Conservation (phyloP, 2,329 filamentous ascomycete species). For the Cercospora zeina region DNA sequence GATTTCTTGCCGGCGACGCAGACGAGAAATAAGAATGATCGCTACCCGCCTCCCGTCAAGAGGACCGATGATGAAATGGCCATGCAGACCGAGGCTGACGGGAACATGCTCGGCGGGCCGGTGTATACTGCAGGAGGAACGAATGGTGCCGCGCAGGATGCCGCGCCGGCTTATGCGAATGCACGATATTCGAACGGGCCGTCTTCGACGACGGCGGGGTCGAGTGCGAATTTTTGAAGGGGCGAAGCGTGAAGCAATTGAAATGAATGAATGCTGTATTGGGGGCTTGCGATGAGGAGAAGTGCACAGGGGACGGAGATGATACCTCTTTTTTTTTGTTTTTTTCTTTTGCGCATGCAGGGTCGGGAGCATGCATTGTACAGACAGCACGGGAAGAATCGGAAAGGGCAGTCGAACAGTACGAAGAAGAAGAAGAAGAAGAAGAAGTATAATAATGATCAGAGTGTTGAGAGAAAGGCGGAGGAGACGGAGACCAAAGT, state of each 20-base stretch:
- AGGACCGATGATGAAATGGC: slow-evolving; percentile 39
- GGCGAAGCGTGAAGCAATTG: neutral
- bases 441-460: too few species aligned
- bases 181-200: slow-evolving; percentile 17
- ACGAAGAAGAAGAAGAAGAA: too few species aligned
- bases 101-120: slow-evolving; percentile 37
- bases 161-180: slow-evolving; percentile 12
- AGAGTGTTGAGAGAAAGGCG: too few species aligned
- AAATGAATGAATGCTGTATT: too few species aligned
- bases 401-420: too few species aligned
- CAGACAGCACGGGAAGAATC: too few species aligned
- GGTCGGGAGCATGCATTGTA: too few species aligned
- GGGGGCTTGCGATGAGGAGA: neutral
- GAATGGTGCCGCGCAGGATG: slow-evolving; percentile 11
- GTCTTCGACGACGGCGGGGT: slow-evolving; percentile 6
- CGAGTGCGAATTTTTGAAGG: slow-evolving; percentile 27
- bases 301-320: neutral
- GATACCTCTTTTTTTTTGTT: too few species aligned
- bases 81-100: slow-evolving; percentile 32
- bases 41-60: slow-evolving; percentile 40
- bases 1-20: slow-evolving; percentile 79
- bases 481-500: too few species aligned
- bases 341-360: too few species aligned
- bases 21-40: slow-evolving; percentile 53
- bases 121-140: slow-evolving; percentile 36